Base-by-base conservation (phyloP, 768 basidiomycete species). In the Postia placenta region DNA sequence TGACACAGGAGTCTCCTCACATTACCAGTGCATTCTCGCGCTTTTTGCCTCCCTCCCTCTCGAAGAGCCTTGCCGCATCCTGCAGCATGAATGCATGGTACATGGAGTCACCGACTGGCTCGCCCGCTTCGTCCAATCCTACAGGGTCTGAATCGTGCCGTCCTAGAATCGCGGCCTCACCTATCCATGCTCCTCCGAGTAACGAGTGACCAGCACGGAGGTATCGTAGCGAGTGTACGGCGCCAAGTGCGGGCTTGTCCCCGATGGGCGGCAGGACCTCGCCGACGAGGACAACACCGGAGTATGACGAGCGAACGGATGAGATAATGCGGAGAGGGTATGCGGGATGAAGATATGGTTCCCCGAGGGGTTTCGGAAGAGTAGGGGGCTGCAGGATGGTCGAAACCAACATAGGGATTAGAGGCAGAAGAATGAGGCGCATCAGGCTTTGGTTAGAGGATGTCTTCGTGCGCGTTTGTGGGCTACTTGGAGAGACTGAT, bases 21-120 rank as follows among this genome's bases (percentile, higher is more conserved):
- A 91, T 91, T 47, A 87, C 69, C 53, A 88, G 69, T 2, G 78
- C 88, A 58, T 76, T 81, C 51, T 67, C 59, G 35, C 56, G 57
- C 53, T 67, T 66, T 5, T 62, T 71, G 51, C 63, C 68, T 11
- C 63, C 58, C 7, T 77, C 73, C 41, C 73, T 78, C 51, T 81
- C 73, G 11, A 85, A 78, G 25, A 97, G 65, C 9, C 89, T 77
- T 12, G 73, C 84, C 1, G 86, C 88, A 61, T 97, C 95, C 63
- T 97, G 94, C 15, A 96, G 63, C 5, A 87, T 74, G 62, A 97
- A 97, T 0, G 92, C 75, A 19, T 72, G 75, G 62, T 95, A 95
- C 41, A 94, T 83, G 1, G 88, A 87, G 57, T 90, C 86, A 11
- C 87, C 86, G 1, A 87, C 66, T 2, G 69, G 69, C 1, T 66